Base-by-base conservation (phyloP, 352 stramenopile genomes). In the Phytophthora pini region DNA sequence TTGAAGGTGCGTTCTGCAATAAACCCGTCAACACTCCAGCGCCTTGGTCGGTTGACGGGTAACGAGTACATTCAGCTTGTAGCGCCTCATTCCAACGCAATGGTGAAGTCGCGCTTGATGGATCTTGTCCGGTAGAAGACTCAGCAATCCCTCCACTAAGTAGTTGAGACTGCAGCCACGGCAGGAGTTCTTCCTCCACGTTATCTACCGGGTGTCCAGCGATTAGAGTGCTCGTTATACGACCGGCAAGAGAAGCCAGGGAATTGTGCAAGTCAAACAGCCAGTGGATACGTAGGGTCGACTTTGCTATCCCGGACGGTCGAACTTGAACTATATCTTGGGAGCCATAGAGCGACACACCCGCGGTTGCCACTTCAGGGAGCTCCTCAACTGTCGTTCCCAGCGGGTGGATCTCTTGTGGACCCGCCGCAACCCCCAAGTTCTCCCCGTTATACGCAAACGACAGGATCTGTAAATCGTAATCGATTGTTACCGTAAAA, bases 211-310 rank as follows among this genome's bases (percentile, higher is more conserved):
- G 88, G 27, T 90, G 74, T 2, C 87, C 88, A 24, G 87, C 80
- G 47, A 96, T 93, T 20, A 96, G 46, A 5, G 84, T 93, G 41
- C 84, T 79, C 7, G 86, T 70, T 15, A 96, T 70, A 40, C 87
- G 67, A 9, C 85, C 85, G 26, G 78, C 83, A 5, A 96, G 73
- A 26, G 85, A 95, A 20, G 88, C 72, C 29, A 92, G 51, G 12
- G 84, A 81, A 29, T 91, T 92, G 50, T 90, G 84, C 45, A 94
- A 72, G 55, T 96, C 88, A 22, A 93, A 86, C 15, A 96, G 56
- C 88, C 88, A 96, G 38, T 94, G 88, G 11, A 96, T 66, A 22
- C 77, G 79, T 29, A 94, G 66, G 0, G 85, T 96, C n/a, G 87
- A 93, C 54, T 83, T 87, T 9, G 79, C 81, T 10, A 95, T 74